Percentiles rank a stretch among this genome's conserved stretches.
Evolutionary conservation across 2,329 filamentous ascomycete genomes (phyloP).

Genomic region (Penicillium digitatum): DNA sequence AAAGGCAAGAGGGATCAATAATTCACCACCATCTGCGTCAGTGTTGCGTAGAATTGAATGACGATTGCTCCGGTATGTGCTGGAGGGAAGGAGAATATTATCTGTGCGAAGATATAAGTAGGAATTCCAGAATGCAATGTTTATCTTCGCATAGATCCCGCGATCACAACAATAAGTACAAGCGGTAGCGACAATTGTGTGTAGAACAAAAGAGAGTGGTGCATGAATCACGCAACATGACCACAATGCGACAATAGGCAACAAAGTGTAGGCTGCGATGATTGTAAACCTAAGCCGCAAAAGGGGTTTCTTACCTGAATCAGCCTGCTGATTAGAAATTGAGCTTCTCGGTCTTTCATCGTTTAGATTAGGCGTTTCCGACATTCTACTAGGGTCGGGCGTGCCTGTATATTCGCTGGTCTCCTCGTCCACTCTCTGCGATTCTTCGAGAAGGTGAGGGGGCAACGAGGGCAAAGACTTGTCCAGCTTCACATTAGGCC

Average conservation of each 20-base stretch:
- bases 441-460: conserved; percentile 61
- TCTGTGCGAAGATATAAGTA: conserved; percentile 37
- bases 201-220: neutral
- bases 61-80: conserved; percentile 72
- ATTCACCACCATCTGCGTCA: conserved; percentile 60
- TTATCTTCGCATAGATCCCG: neutral
- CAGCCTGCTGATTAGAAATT: conserved; percentile 24
- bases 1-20: conserved; percentile 71
- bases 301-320: conserved; percentile 30
- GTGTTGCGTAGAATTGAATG: conserved; percentile 62
- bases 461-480: conserved; percentile 91
- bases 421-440: conserved; percentile 58
- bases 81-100: conserved; percentile 66
- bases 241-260: neutral
- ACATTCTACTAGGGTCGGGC: conserved; percentile 27
- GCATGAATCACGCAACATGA: neutral
- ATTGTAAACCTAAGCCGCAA: neutral
- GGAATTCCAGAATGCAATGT: neutral
- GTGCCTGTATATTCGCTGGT: conserved; percentile 61
- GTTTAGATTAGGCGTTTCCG: conserved; percentile 16
- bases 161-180: neutral
- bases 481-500: conserved; percentile 64
- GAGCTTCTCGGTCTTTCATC: conserved; percentile 23
- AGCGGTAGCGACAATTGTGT: neutral
- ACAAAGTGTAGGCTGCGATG: neutral